Conservation (phyloP, 139 green algal genomes). For the Volvox reticuliferus region DNA sequence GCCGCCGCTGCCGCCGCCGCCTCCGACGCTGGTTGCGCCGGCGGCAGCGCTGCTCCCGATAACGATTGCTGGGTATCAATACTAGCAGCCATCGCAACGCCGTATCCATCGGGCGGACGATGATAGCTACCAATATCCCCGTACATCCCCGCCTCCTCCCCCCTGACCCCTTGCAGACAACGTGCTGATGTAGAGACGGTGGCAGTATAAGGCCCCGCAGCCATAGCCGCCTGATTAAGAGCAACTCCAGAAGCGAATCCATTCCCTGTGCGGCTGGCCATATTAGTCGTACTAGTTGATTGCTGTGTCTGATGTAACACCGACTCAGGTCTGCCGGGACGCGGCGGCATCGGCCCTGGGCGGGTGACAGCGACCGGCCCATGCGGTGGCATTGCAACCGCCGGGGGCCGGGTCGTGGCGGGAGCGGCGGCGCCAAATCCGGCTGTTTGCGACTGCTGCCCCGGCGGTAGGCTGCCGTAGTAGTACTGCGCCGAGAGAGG, state of each 20-base stretch:
- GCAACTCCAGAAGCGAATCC: too few species aligned
- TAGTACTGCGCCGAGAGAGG: background rate
- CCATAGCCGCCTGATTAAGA: too few species aligned
- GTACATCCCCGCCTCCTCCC: too few species aligned
- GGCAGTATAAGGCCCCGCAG: too few species aligned
- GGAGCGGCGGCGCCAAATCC: background rate
- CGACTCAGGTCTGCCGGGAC: background rate
- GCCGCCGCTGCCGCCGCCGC: background rate
- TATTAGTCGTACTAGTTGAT: background rate
- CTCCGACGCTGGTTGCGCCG: background rate
- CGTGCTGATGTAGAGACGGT: too few species aligned
- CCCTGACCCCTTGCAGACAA: background rate
- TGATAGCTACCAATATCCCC: too few species aligned
- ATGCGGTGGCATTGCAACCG: too few species aligned
- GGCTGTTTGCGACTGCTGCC: background rate
- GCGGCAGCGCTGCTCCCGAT: background rate
- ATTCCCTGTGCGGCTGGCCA: background rate
- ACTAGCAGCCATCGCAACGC: too few species aligned
- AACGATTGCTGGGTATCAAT: background rate
- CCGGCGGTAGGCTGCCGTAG: constrained; percentile 23
- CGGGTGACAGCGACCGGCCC: background rate
- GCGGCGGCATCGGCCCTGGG: too few species aligned
- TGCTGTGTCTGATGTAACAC: background rate
- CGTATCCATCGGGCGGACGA: background rate
- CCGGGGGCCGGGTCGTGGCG: too few species aligned